phyloP scores from a whole-genome alignment of 2,329 filamentous ascomycete genomes.

The Aureobasidium sp. region DNA sequence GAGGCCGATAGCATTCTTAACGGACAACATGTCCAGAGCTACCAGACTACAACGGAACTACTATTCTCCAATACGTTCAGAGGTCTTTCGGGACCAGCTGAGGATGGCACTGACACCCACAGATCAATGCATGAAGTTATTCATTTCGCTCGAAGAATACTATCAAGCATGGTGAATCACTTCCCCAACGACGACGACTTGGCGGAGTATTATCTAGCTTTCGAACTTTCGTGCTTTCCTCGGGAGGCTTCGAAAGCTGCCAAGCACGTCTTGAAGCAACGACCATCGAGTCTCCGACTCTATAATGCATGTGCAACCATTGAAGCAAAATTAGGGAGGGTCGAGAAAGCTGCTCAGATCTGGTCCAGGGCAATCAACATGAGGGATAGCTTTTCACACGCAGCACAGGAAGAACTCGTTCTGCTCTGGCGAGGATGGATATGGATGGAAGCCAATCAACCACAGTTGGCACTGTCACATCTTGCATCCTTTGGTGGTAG shows the following conservation, averaged over 20 bases:
- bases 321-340: conserved; percentile 53
- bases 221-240: conserved; percentile 51
- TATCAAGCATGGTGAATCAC: conserved; percentile 50
- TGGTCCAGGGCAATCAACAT: conserved; percentile 59
- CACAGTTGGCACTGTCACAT: conserved; percentile 26
- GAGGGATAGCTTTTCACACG: conserved; percentile 34
- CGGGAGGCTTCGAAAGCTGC: conserved; percentile 57
- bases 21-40: background rate
- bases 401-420: conserved; percentile 31
- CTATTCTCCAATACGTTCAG: conserved; percentile 13
- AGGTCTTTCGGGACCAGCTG: background rate
- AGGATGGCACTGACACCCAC: background rate
- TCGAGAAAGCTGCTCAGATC: conserved; percentile 53
- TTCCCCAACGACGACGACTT: conserved; percentile 43
- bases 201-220: conserved; percentile 61
- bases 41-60: conserved; percentile 8
- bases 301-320: conserved; percentile 75
- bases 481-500: conserved; percentile 24
- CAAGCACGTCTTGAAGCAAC: conserved; percentile 63
- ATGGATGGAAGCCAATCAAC: conserved; percentile 49
- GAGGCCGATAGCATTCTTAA: background rate
- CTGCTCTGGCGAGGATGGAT: conserved; percentile 55
- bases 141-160: conserved; percentile 36
- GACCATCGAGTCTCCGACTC: conserved; percentile 54
- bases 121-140: background rate